Base-by-base conservation (phyloP, 129 eudicot species). In the Saposhnikovia divaricata region DNA sequence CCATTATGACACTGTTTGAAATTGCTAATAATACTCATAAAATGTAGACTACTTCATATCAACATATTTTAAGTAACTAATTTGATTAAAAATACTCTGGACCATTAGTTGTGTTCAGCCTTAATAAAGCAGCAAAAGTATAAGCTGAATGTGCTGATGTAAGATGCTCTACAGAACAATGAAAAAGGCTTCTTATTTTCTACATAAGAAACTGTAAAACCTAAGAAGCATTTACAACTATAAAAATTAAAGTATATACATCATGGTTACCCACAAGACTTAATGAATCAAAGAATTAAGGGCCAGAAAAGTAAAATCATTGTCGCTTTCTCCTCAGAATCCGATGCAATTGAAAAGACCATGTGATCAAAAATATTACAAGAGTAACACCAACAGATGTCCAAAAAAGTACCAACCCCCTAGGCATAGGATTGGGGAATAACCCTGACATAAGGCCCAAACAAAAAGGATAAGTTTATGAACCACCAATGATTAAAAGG, bases 321-420 rank as follows among this genome's bases (percentile, higher is more conserved):
- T 78, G 84, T 72, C 79, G 83, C 89, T 95, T 95, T 84, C 85
- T 81, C 80, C 80, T 61, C 77, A 80, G 39, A 47, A 82, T 82
- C 73, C 88, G 81, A 81, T 82, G 94, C 72, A 89, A 85, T 37
- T 89, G 83, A 88, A 94, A 88, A 37, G 97, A 82, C 99, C 99
- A 95, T 34, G 82, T 79, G n/a, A 80, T 45, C 83, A 95, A 85
- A 83, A 85, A 86, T 27, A 85, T 59, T 79, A 80, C 68, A 77
- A 92, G 82, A 19, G 84, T 87, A 61, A 84, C 11, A 16, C 93
- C 92, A 37, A 81, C 89, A 77, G 59, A 76, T 21, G 88, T 70
- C 99, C 99, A 95, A 81, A 95, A 82, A 51, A 88, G 77, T 48
- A 92, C 94, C 87, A 95, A 69, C 94, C 97, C 88, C 27, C 55